These are phyloP conservation scores for Aspergillus japonicus DNA, from an alignment of 2,329 filamentous ascomycete species.

Conservation along the genomic window DNA sequence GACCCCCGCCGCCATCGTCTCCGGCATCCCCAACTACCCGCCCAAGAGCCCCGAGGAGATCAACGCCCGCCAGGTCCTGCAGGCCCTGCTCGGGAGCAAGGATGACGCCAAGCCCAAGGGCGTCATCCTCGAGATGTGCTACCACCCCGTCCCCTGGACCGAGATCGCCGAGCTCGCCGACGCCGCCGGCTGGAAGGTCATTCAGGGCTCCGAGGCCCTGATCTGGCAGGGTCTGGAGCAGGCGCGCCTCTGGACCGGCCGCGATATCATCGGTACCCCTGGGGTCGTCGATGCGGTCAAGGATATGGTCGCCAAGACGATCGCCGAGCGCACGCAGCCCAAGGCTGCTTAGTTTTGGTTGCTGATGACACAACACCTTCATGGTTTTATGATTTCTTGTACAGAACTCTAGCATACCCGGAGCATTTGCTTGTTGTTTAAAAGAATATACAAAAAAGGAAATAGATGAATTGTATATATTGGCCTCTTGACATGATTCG, in stretches of 20 bases:
- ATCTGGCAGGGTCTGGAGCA: slow-evolving; percentile 77
- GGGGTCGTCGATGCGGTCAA: slow-evolving; percentile 56
- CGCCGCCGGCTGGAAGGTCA: slow-evolving; percentile 67
- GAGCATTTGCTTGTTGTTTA: slow-evolving; percentile 20
- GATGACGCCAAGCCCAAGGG: slow-evolving; percentile 51
- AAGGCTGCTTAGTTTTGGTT: slow-evolving; percentile 28
- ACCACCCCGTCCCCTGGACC: slow-evolving; percentile 71
- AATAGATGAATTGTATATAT: not conserved
- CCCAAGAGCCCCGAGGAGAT: slow-evolving; percentile 64
- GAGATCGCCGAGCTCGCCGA: slow-evolving; percentile 62
- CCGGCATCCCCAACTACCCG: slow-evolving; percentile 74
- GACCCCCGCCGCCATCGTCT: slow-evolving; percentile 65
- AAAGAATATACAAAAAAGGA: slow-evolving; percentile 10
- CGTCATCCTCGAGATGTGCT: slow-evolving; percentile 78
- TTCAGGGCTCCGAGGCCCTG: slow-evolving; percentile 72
- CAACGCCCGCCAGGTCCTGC: slow-evolving; percentile 55
- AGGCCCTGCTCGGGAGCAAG: slow-evolving; percentile 36
- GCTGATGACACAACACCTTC: not conserved
- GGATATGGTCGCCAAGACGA: slow-evolving; percentile 47
- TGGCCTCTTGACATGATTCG: not conserved
- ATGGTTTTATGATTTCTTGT: slow-evolving; percentile 21
- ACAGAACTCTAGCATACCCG: slow-evolving; percentile 21
- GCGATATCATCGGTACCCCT: slow-evolving; percentile 57
- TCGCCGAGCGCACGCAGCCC: slow-evolving; percentile 41
- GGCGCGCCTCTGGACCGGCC: slow-evolving; percentile 62